A percentile compares a stretch with the other conserved stretches of the same genome.
These are phyloP conservation scores for Cyclostephanos invisitatus DNA, from an alignment of 108 stramenopile species.

Conservation along the genomic window DNA sequence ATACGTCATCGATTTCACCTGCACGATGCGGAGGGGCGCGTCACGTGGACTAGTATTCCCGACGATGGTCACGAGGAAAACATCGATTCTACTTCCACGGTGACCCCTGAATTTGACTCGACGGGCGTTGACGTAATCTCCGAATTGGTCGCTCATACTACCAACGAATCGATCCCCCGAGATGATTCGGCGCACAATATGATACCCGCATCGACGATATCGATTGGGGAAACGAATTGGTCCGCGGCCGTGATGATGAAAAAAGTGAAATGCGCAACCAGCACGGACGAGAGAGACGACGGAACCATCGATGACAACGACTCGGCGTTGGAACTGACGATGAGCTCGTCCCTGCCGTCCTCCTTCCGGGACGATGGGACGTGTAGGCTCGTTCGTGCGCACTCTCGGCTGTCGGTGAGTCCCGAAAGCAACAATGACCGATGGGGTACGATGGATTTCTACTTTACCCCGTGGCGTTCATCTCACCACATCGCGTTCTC, in stretches of 20 bases:
- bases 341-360: constrained; percentile 34
- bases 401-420: constrained; percentile 64
- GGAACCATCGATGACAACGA: constrained; percentile 3
- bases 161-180: neutral
- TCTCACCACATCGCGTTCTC: neutral
- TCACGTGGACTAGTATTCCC: constrained; percentile 31
- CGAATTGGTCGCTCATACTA: neutral
- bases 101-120: neutral
- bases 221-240: constrained; percentile 29
- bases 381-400: constrained; percentile 46
- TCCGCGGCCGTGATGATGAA: constrained; percentile 43
- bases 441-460: neutral
- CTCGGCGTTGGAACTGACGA: constrained; percentile 24
- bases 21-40: constrained; percentile 35
- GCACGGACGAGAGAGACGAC: neutral
- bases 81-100: constrained; percentile 12
- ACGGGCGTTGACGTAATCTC: constrained; percentile 15
- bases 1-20: constrained; percentile 44
- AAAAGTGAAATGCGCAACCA: constrained; percentile 14
- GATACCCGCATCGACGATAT: neutral
- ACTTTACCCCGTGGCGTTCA: neutral
- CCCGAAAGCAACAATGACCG: neutral
- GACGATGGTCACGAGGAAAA: constrained; percentile 36
- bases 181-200: neutral
- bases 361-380: constrained; percentile 9